Base-by-base conservation (phyloP, 1,284 basidiomycete genomes). In the Heterobasidion annosum region DNA sequence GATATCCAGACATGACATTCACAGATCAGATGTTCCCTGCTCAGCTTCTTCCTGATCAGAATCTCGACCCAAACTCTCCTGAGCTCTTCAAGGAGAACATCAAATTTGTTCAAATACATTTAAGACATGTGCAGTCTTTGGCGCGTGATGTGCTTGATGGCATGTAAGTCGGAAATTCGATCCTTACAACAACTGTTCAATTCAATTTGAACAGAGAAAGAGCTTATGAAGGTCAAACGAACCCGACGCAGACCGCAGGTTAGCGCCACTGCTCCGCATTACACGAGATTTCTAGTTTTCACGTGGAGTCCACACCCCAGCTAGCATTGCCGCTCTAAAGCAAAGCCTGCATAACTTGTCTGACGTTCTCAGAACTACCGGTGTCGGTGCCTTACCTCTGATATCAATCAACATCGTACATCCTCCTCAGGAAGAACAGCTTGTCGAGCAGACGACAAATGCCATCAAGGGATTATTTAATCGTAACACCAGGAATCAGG, bases 1-100 rank as follows among this genome's bases (percentile, higher is more conserved):
- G 19, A 43, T 52, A 44, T 34, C 42, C 50, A 13, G 50, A 52
- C 25, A 44, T 44, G 40, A n/a, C 42, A 9, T 46, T 47, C 34
- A 32, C 52, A 33, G 25, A 15, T 8, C 52, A 16, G 8, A 45
- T 19, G 32, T 55, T 35, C 33, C 34, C 33, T 18, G 7, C 19
- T n/a, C 47, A 51, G 52, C 48, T 48, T 10, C 15, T 54, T 25
- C 19, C 56, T 19, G 53, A 54, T 25, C 25, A 32, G 19, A 49
- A 37, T 19, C 37, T 54, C 34, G 81, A 82, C 56, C 73, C 71
- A 8, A 81, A 78, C 60, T 79, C 80, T 19, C 75, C 77, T 1
- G 75, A 76, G 42, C 59, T 72, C 12, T 82, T 84, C 70, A 79
- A 76, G 57, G 74, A 77, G 48, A 82, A 79, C 62, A 68, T 82